Conservation (phyloP, 2,329 filamentous ascomycete genomes). For the Aspergillus aculeatus region DNA sequence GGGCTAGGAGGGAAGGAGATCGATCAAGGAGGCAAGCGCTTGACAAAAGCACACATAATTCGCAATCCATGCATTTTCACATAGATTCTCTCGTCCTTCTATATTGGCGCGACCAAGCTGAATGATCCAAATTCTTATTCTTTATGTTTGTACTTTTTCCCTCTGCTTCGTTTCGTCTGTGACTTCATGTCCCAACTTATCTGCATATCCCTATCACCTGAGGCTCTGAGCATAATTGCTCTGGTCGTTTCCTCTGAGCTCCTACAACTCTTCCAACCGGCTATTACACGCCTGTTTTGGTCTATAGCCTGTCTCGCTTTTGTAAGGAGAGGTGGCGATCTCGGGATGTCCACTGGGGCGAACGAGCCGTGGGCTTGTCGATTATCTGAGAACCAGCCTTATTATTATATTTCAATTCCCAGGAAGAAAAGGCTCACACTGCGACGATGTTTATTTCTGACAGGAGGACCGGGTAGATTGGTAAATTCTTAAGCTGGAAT, state of each 20-base stretch:
- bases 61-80: not conserved
- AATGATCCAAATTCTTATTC: not conserved
- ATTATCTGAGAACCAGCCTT: too few relatives aligned
- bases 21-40: not conserved
- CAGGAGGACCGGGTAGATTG: not conserved
- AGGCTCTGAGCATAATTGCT: not conserved
- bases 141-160: not conserved
- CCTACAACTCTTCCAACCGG: not conserved
- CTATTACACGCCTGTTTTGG: not conserved
- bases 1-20: not conserved
- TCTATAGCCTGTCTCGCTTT: not conserved
- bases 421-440: not conserved
- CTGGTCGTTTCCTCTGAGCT: not conserved
- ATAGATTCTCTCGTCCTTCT: not conserved
- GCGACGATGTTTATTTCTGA: not conserved
- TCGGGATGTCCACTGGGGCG: too few relatives aligned
- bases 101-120: not conserved
- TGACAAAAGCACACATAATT: constrained; percentile 7
- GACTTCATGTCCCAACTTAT: not conserved
- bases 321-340: not conserved
- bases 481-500: not conserved
- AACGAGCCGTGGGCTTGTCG: too few relatives aligned
- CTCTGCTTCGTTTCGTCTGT: not conserved
- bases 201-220: constrained; percentile 7
- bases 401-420: too few relatives aligned